These are phyloP conservation scores for Colletotrichum orbiculare DNA, from an alignment of 2,329 filamentous ascomycete genomes.

Conservation along the genomic window DNA sequence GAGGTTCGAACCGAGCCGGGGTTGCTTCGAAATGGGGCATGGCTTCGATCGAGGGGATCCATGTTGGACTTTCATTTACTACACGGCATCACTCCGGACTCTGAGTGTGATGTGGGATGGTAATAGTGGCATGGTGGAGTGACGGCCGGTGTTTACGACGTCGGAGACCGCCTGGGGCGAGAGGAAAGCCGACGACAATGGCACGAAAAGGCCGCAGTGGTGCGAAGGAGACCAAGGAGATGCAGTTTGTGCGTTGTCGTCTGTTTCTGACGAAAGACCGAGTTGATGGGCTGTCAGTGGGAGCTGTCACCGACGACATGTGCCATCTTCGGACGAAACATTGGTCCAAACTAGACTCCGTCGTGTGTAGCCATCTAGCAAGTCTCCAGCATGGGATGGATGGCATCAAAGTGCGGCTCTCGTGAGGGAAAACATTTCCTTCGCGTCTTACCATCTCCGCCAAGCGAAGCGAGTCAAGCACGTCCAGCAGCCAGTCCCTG, in stretches of 20 bases:
- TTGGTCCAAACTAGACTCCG: neutral
- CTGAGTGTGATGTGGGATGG: constrained; percentile 26
- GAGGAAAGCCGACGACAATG: constrained; percentile 7
- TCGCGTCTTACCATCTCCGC: too few species aligned
- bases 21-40: constrained; percentile 23
- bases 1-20: constrained; percentile 14
- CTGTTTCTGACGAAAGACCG: neutral
- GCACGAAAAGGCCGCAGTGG: constrained; percentile 4
- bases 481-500: too few species aligned
- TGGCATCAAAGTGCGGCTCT: too few species aligned
- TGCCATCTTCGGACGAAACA: constrained; percentile 24
- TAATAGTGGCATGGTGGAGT: constrained; percentile 33
- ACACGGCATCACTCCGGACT: neutral
- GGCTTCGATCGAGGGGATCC: constrained; percentile 23
- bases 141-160: constrained; percentile 10
- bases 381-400: neutral
- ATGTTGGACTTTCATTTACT: constrained; percentile 14
- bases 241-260: neutral
- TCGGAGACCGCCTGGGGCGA: constrained; percentile 18
- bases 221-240: neutral
- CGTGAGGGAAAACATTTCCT: too few species aligned
- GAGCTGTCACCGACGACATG: neutral
- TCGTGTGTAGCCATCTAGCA: neutral
- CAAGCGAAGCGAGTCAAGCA: too few species aligned
- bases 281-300: neutral